Evolutionary conservation across 345 rosid species (phyloP).

Genomic region (Acer saccharum): DNA sequence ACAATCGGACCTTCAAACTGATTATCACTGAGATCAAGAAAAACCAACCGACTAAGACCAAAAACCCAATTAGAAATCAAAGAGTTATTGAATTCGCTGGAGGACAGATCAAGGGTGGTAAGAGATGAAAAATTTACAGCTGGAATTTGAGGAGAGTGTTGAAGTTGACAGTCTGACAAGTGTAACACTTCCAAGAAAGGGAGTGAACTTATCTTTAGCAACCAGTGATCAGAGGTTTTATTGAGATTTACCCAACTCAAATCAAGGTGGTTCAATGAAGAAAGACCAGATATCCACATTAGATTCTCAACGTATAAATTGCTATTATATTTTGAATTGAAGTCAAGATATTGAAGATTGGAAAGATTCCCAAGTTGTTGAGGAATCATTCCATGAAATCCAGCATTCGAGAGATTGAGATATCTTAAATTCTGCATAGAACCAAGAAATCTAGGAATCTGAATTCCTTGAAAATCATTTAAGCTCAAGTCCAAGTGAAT

Average conservation of each 20-base stretch:
- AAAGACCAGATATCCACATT: slow-evolving; percentile 2
- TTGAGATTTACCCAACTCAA: not conserved
- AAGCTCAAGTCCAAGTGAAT: not conserved
- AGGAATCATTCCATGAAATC: not conserved
- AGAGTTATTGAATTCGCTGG: not conserved
- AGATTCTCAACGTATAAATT: not conserved
- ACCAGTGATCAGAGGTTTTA: not conserved
- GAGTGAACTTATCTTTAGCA: not conserved
- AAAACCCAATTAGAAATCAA: not conserved
- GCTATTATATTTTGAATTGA: too few relatives aligned
- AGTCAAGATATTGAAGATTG: too few relatives aligned
- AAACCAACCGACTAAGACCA: not conserved
- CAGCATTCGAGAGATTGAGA: not conserved
- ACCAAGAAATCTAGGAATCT: not conserved
- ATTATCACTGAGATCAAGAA: not conserved
- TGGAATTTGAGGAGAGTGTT: not conserved
- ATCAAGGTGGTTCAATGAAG: not conserved
- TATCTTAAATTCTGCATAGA: not conserved
- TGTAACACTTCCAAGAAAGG: not conserved
- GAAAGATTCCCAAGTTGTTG: too few relatives aligned
- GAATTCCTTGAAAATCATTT: not conserved
- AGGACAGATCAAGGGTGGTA: not conserved
- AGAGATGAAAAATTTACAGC: not conserved
- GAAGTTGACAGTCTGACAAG: not conserved
- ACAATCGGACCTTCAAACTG: not conserved